A percentile compares a stretch with the other conserved stretches of the same genome.
Conservation (phyloP, 2,329 filamentous ascomycete genomes). For the Pyricularia pennisetigena region DNA sequence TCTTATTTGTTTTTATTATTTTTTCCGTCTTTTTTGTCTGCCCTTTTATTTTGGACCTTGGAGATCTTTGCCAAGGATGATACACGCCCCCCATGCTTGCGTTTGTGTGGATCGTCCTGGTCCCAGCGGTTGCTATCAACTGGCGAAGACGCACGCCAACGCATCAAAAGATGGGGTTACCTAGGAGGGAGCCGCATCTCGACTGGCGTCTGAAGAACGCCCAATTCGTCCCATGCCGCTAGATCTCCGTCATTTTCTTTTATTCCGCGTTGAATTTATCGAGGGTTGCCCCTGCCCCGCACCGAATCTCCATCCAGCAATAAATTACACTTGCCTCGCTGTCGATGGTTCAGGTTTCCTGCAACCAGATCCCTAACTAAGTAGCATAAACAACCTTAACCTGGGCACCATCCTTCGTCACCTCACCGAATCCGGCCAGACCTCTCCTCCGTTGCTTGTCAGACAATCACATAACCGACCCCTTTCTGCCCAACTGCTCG, state of each 20-base stretch:
- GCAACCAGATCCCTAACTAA: constrained; percentile 36
- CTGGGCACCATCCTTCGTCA: constrained; percentile 11
- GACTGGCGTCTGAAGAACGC: constrained; percentile 47
- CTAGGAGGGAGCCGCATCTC: constrained; percentile 58
- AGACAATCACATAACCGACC: constrained; percentile 25
- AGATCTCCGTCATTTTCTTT: constrained; percentile 23
- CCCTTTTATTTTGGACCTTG: constrained; percentile 19
- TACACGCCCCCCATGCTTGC: constrained; percentile 37
- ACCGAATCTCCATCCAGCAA: constrained; percentile 41
- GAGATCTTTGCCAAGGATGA: constrained; percentile 35
- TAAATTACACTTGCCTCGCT: constrained; percentile 57
- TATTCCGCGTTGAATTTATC: constrained; percentile 24
- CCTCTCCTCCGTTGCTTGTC: constrained; percentile 13
- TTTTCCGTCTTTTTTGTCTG: neutral
- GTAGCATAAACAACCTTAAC: constrained; percentile 24
- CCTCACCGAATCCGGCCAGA: neutral
- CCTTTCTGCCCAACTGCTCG: constrained; percentile 4
- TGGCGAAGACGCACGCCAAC: constrained; percentile 81
- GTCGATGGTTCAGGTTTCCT: constrained; percentile 41
- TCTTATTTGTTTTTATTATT: constrained; percentile 4
- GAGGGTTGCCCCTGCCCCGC: constrained; percentile 28
- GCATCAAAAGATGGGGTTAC: constrained; percentile 69
- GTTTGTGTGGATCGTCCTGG: constrained; percentile 44
- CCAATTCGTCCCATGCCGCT: constrained; percentile 29
- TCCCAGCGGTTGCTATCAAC: constrained; percentile 59